phyloP scores from a whole-genome alignment of 2,329 filamentous ascomycete genomes.

The Lachnellula occidentalis region DNA sequence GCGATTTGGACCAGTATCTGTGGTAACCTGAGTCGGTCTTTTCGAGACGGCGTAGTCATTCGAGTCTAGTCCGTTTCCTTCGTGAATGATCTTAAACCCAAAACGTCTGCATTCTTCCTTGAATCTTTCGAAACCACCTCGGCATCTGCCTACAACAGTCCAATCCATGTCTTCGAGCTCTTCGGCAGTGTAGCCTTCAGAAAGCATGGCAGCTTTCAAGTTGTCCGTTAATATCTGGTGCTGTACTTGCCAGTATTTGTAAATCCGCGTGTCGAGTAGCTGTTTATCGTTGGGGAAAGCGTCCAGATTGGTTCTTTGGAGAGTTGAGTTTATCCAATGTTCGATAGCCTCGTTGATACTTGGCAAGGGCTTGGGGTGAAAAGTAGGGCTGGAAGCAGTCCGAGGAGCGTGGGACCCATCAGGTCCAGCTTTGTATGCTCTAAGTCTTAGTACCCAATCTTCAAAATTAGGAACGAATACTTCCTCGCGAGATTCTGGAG shows the following conservation, averaged over 20 bases:
- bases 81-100: neutral
- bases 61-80: neutral
- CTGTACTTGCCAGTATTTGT: neutral
- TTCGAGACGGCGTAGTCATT: neutral
- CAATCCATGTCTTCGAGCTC: neutral
- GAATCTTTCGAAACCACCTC: neutral
- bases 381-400: neutral
- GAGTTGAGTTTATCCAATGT: neutral
- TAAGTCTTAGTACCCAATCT: neutral
- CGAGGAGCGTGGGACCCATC: neutral
- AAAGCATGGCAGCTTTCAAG: neutral
- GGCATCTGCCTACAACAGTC: neutral
- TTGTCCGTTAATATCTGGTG: neutral
- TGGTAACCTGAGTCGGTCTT: neutral
- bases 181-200: neutral
- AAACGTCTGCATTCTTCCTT: neutral
- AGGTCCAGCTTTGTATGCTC: neutral
- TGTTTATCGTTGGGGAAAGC: neutral
- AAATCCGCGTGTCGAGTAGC: neutral
- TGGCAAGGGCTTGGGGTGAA: neutral
- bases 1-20: neutral
- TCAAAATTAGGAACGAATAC: neutral
- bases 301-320: neutral
- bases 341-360: neutral
- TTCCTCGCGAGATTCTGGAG: neutral